These are phyloP conservation scores for Mycena leptocephala DNA, from an alignment of 768 basidiomycete species.

Conservation along the genomic window DNA sequence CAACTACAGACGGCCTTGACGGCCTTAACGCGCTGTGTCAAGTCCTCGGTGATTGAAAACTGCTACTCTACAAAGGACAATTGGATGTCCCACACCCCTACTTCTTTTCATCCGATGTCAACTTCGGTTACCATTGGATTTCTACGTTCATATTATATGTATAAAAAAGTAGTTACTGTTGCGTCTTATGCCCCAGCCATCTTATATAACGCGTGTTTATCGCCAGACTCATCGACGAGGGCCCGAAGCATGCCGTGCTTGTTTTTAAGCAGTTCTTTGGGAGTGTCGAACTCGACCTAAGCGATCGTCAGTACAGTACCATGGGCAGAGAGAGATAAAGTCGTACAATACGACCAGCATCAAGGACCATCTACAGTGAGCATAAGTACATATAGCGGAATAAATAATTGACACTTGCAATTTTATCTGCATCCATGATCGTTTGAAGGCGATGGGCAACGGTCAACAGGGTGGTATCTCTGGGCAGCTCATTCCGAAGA, in stretches of 20 bases:
- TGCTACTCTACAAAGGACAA: slow-evolving; percentile 11
- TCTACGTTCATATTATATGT: slow-evolving; percentile 19
- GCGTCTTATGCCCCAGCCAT: slow-evolving; percentile 53
- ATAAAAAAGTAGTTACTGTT: slow-evolving; percentile 23
- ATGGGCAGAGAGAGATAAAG: not conserved
- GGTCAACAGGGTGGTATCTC: slow-evolving; percentile 48
- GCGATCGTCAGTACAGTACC: not conserved
- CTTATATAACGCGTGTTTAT: slow-evolving; percentile 63
- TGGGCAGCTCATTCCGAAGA: slow-evolving; percentile 55
- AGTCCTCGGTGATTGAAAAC: not conserved
- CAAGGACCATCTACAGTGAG: slow-evolving; percentile 54
- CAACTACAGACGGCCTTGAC: slow-evolving; percentile 60
- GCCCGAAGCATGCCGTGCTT: slow-evolving; percentile 66
- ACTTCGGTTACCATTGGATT: not conserved
- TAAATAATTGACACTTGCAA: slow-evolving; percentile 46
- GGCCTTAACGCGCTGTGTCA: slow-evolving; percentile 47
- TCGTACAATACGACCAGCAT: slow-evolving; percentile 58
- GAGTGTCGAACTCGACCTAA: slow-evolving; percentile 70
- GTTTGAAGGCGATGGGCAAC: slow-evolving; percentile 51
- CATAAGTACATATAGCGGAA: slow-evolving; percentile 5
- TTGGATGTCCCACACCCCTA: not conserved
- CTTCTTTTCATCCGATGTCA: slow-evolving; percentile 18
- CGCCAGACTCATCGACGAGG: slow-evolving; percentile 74
- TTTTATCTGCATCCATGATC: slow-evolving; percentile 51
- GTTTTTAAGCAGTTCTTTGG: slow-evolving; percentile 66